These are phyloP conservation scores for Verticillium nubilum DNA, from an alignment of 2,329 filamentous ascomycete species.

Conservation along the genomic window DNA sequence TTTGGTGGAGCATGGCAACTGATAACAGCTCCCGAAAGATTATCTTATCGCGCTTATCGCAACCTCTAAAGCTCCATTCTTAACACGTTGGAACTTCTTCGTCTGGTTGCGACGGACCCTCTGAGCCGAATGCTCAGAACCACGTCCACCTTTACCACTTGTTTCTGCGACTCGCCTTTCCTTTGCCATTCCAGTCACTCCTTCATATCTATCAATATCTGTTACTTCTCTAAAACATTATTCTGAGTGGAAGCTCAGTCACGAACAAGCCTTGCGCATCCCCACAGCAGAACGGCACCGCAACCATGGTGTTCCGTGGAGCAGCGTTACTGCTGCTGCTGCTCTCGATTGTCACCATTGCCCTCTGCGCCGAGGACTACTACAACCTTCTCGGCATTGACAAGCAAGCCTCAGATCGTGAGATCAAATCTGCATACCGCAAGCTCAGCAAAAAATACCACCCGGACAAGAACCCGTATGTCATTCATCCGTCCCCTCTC, in stretches of 20 bases:
- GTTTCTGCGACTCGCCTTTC: background rate
- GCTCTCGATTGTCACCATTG: conserved; percentile 48
- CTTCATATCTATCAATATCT: background rate
- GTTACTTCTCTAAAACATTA: background rate
- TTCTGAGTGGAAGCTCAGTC: background rate
- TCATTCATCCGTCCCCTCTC: conserved; percentile 11
- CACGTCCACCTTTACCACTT: background rate
- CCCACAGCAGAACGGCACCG: background rate
- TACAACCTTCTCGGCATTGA: conserved; percentile 81
- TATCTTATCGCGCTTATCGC: conserved; percentile 8
- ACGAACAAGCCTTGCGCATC: background rate
- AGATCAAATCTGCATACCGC: conserved; percentile 92
- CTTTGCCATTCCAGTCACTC: conserved; percentile 5
- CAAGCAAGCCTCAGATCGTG: conserved; percentile 72
- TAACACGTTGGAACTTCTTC: conserved; percentile 16
- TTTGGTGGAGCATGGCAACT: background rate
- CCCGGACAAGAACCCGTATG: conserved; percentile 95
- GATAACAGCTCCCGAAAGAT: background rate
- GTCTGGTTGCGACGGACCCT: background rate
- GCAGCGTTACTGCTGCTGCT: conserved; percentile 45
- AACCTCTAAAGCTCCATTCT: conserved; percentile 10
- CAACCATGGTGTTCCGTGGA: conserved; percentile 44
- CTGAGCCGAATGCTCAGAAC: background rate
- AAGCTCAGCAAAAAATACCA: conserved; percentile 92
- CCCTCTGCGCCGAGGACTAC: conserved; percentile 62